Evolutionary conservation across 2,329 filamentous ascomycete species (phyloP), one percentile per base, ranked within the genome.

Genomic region (Aspergillus sp.): DNA sequence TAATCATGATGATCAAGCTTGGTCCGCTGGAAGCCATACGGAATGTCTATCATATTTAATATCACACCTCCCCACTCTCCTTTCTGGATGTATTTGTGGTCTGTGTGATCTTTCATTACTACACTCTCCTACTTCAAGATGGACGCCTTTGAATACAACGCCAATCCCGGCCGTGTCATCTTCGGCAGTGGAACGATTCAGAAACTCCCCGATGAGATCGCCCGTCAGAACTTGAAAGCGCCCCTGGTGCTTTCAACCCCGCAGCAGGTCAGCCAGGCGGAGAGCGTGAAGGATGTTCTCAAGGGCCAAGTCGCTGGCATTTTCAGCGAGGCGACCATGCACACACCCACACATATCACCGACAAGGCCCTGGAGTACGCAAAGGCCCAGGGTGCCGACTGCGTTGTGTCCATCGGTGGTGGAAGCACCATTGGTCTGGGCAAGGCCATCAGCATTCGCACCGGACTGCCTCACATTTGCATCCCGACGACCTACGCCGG

Each of bases 391-490:
- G 68, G 67, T 3, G 81, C 80, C 4, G 83, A 86, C 64, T 77
- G 75, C 21, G 68, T 86, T 36, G 72, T 86, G 42, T 85, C 81
- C 38, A 81, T 87, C 54, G 85, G 85, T 4, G 83, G 84, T 47
- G 82, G 83, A 23, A 84, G 81, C 49, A 85, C 83, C 0, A 82
- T 82, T 48, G 84, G 84, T 0, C 69, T 87, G n/a, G 81, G 82
- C 4, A 84, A 85, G 59, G 81, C 81, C 1, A 76, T 84, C 54
- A 76, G 76, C 44, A 69, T 79, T 45, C 75, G 78, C 40, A 82
- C 80, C 31, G 75, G 74, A 0, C 70, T 84, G 31, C 80, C 79
- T 17, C 81, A 85, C 61, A 77, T 85, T 41, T 83, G 80, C 59
- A 79, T 85, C 45, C 81, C 82, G n/a, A 85, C 82, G 2, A 84